A percentile compares a stretch with the other conserved stretches of the same genome.
phyloP scores from a whole-genome alignment of 805 yeast species.

The Dipodascus geniculatus region DNA sequence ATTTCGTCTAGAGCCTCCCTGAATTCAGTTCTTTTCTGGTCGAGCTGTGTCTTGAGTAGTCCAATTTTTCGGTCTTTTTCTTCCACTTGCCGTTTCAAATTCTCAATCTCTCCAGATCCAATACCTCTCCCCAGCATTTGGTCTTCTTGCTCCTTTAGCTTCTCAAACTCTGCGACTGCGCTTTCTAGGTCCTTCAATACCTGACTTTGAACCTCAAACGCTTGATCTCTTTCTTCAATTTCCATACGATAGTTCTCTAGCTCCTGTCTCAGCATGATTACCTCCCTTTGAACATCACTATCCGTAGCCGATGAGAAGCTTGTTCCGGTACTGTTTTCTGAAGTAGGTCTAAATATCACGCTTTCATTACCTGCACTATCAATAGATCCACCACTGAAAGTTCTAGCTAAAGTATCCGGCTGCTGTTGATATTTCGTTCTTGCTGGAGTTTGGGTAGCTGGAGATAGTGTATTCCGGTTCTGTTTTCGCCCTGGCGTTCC shows the following conservation, averaged over 20 bases:
- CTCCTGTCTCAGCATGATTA: not conserved
- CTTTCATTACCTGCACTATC: constrained; percentile 1
- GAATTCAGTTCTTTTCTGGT: constrained; percentile 22
- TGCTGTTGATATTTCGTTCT: not conserved
- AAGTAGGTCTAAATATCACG: not conserved
- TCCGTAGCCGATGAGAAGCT: not conserved
- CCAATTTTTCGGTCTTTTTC: constrained; percentile 22
- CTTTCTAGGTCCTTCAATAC: constrained; percentile 37
- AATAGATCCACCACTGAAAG: not conserved
- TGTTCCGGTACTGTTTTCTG: not conserved
- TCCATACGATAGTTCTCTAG: constrained; percentile 1
- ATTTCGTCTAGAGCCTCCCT: constrained; percentile 20
- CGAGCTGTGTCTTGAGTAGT: constrained; percentile 19
- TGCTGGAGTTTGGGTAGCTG: not conserved
- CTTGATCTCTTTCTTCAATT: constrained; percentile 18
- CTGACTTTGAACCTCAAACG: constrained; percentile 33
- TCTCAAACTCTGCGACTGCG: constrained; percentile 33
- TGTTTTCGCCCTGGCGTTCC: not conserved
- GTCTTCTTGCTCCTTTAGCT: constrained; percentile 11
- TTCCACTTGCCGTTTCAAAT: constrained; percentile 17
- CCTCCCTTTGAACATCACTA: not conserved
- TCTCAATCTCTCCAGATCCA: constrained; percentile 20
- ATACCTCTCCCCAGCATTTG: constrained; percentile 20
- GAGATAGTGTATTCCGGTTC: not conserved
- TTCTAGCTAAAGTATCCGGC: not conserved